Base-by-base conservation (phyloP, 108 stramenopile species). In the Nannochloropsis gaditana region DNA sequence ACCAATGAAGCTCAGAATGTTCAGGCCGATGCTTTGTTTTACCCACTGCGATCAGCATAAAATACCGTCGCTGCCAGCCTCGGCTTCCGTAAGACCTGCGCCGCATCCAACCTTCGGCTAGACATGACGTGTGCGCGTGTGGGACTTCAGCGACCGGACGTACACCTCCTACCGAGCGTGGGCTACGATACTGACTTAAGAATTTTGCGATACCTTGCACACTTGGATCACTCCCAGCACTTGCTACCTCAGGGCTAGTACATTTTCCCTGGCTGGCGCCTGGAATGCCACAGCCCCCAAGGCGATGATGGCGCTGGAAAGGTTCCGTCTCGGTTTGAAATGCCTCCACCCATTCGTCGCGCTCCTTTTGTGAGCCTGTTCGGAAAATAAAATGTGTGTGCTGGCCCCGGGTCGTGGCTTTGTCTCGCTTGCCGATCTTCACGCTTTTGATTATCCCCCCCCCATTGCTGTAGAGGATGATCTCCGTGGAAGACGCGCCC, bases 261-360 rank as follows among this genome's bases (percentile, higher is more conserved):
- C 31, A 31, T 31, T 1, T 31, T 31, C 31, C 31, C 31, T 31
- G 31, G 31, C 31, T 31, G 31, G 31, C 31, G 31, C 31, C 31
- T 31, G 31, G 31, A 31, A 31, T 31, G 31, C 31, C 31, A 31
- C 59, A 4, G 59, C n/a, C n/a, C 59, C 59, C 59, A n/a, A 73
- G 59, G 15, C 59, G 59, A 73, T 73, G 59, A 15, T 73, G 59
- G 59, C 59, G 59, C 59, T 73, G 59, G 59, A 73, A 73, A 6
- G 59, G 59, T 73, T 73, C 59, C n/a, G 59, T 73, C 43, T 87
- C 87, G 9, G 47, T 83, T 45, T 47, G 82, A 41, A 88, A 79
- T 2, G 82, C 81, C 44, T 85, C 73, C 9, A 84, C 84, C 87
- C 87, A 88, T 42, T 43, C 44, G 11, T 88, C 87, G 4, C 87